phyloP scores from a whole-genome alignment of 2,329 filamentous ascomycete genomes.

The Knoxdaviesia capensis region DNA sequence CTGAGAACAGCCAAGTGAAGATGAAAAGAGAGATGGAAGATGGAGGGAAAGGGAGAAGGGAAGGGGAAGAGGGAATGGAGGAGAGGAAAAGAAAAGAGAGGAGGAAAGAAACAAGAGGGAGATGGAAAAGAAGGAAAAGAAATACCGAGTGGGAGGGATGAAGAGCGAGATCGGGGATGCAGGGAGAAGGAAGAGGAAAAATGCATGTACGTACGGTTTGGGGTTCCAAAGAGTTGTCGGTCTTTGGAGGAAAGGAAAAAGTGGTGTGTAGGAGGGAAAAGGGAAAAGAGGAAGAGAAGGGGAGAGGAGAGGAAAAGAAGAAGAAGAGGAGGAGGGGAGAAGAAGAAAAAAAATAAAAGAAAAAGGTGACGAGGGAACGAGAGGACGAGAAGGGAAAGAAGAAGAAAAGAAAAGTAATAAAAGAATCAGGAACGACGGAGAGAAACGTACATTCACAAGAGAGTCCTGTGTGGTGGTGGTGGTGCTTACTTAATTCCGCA shows the following conservation, averaged over 20 bases:
- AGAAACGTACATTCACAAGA: too few species aligned
- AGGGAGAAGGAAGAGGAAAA: too few species aligned
- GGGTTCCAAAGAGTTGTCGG: too few species aligned
- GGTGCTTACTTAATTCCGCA: neutral
- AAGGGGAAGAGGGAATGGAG: neutral
- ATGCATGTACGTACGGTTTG: too few species aligned
- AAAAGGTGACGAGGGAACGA: neutral
- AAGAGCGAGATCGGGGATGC: too few species aligned
- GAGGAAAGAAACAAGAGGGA: slow-evolving; percentile 2
- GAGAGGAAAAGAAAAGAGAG: neutral
- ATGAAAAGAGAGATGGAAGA: neutral
- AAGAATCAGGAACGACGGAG: too few species aligned
- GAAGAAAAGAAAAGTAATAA: too few species aligned
- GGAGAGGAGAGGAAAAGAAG: neutral
- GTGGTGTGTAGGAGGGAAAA: neutral
- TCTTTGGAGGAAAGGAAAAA: too few species aligned
- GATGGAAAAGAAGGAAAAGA: neutral
- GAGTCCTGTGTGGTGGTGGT: neutral
- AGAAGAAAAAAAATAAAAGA: neutral
- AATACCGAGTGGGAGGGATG: too few species aligned
- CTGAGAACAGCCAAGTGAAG: neutral
- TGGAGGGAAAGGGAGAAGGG: neutral
- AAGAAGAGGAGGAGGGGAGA: neutral
- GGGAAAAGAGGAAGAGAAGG: neutral
- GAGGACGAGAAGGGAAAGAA: too few species aligned